phyloP scores from a whole-genome alignment of 768 basidiomycete genomes.

The Mycena epipterygia region DNA sequence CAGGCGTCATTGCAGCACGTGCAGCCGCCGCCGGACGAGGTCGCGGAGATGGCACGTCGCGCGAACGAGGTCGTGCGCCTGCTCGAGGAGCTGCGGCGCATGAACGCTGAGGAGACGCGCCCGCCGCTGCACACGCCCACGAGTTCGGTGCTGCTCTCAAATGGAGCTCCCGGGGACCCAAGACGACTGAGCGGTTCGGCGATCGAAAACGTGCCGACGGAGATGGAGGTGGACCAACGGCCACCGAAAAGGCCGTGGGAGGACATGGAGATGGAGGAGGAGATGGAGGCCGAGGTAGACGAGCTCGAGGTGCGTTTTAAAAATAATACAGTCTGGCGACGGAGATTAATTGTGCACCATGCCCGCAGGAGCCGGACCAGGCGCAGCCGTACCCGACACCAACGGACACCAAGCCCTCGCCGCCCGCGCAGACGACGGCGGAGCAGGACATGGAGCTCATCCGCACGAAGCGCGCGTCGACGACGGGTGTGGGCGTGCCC shows the following conservation, averaged over 20 bases:
- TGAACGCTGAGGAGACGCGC: slow-evolving; percentile 40
- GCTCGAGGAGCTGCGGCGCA: slow-evolving; percentile 69
- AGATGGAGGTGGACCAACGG: slow-evolving; percentile 50
- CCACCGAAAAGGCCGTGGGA: slow-evolving; percentile 88
- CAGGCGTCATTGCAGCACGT: slow-evolving; percentile 62
- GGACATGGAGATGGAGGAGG: slow-evolving; percentile 58
- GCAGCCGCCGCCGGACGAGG: slow-evolving; percentile 68
- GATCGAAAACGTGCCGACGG: slow-evolving; percentile 50
- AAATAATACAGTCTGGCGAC: neutral
- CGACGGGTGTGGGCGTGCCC: slow-evolving; percentile 64
- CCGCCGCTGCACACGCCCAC: neutral
- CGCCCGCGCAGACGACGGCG: slow-evolving; percentile 67
- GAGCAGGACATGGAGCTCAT: slow-evolving; percentile 91
- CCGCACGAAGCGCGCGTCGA: slow-evolving; percentile 83
- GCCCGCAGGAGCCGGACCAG: slow-evolving; percentile 2
- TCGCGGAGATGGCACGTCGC: slow-evolving; percentile 77
- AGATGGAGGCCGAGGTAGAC: slow-evolving; percentile 34
- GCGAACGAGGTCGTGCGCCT: slow-evolving; percentile 78
- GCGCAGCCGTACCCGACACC: slow-evolving; percentile 35
- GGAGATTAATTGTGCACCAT: neutral
- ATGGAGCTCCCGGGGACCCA: no score
- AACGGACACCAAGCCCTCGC: slow-evolving; percentile 29
- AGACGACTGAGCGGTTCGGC: slow-evolving; percentile 49
- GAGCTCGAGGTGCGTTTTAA: slow-evolving; percentile 49
- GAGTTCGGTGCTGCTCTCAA: no score